A percentile compares a stretch with the other conserved stretches of the same genome.
Evolutionary conservation across 1,284 basidiomycete genomes (phyloP).

Genomic region (Nidula niveotomentosa): DNA sequence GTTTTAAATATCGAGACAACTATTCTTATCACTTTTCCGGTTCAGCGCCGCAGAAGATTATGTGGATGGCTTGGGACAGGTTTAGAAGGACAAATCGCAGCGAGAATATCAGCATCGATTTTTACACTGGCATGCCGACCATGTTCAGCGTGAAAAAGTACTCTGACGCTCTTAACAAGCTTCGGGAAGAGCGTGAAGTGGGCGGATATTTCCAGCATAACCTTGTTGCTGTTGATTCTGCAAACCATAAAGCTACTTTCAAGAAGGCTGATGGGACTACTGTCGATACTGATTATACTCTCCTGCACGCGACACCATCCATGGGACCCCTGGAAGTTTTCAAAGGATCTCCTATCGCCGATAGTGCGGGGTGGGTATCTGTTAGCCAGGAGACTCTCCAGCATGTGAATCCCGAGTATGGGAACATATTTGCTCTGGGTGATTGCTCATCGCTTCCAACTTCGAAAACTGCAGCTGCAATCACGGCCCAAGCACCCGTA

Average conservation of each 20-base stretch:
- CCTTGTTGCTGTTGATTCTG: conserved; percentile 72
- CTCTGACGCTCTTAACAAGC: conserved; percentile 78
- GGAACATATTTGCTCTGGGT: conserved; percentile 89
- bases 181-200: conserved; percentile 82
- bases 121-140: conserved; percentile 90
- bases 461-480: conserved; percentile 95
- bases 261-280: conserved; percentile 69
- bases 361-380: conserved; percentile 85
- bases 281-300: conserved; percentile 75
- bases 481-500: conserved; percentile 91
- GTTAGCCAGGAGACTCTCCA: conserved; percentile 83
- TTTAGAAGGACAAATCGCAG: conserved; percentile 60
- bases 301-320: conserved; percentile 89
- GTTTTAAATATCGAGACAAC: not conserved
- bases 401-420: conserved; percentile 77
- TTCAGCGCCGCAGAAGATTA: conserved; percentile 87
- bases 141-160: conserved; percentile 97
- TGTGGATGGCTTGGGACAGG: conserved; percentile 93
- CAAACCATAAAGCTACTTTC: conserved; percentile 82
- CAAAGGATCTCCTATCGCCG: conserved; percentile 78
- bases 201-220: conserved; percentile 84
- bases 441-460: conserved; percentile 92
- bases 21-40: not conserved
- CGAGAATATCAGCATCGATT: conserved; percentile 70
- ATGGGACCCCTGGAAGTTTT: conserved; percentile 89